Base-by-base conservation (phyloP, 1,284 basidiomycete genomes). In the Ustilago lituana region DNA sequence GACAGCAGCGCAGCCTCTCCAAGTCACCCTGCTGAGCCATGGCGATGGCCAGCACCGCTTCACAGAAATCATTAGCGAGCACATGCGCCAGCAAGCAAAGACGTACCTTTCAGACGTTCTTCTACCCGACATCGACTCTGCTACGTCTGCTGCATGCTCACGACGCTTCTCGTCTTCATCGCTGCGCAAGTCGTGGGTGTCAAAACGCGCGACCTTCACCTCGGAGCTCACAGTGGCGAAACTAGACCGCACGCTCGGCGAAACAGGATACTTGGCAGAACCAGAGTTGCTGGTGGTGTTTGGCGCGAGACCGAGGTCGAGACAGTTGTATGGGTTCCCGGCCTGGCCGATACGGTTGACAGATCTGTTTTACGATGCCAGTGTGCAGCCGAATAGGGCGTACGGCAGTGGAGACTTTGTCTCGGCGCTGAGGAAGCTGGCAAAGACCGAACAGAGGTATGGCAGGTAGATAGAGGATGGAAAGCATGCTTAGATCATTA, bases 331-430 rank as follows among this genome's bases (percentile, higher is more conserved):
- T 20, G 66, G 66, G 10, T 63, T 63, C 35, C 66, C 66, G n/a
- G 55, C 66, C 3, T 69, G 66, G 66, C 44, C 66, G 19, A 27
- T 69, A 17, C 26, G 66, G 17, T 15, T 69, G n/a, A 44, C 55
- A 14, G 66, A 69, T 53, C 40, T 69, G 26, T 64, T 69, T 26
- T 64, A 49, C 33, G 66, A 69, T 40, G n/a, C 47, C 2, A 10
- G 19, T 10, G 26, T 47, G 26, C 45, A 36, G 8, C 27, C 33
- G 10, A 23, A 31, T n/a, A 11, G 14, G 14, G n/a, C 44, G 2
- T 69, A 63, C 32, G 37, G 35, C 1, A 19, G 26, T 0, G n/a
- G 17, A 6, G 56, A 69, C 37, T 69, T 59, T 47, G 52, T 60
- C 2, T 43, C 32, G 3, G 66, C 66, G 5, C n/a, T 69, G 15